Evolutionary conservation across 1,139 yeast genomes (phyloP), one percentile per base, ranked within the genome.

Genomic region (Kluyveromyces sp.): DNA sequence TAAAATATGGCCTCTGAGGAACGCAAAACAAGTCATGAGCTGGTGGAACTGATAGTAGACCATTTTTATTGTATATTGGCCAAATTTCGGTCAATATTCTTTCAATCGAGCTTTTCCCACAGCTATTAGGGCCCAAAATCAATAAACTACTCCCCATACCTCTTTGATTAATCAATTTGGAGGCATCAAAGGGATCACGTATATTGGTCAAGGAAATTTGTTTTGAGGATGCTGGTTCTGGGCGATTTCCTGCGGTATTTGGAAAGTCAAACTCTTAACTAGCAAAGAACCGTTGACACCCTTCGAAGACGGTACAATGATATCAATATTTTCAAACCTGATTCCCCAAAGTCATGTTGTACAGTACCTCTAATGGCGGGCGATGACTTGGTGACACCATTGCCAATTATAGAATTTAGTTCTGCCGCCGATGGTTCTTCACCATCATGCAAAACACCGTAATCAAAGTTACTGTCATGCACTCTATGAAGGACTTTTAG

Each of bases 31-130:
- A 74, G 54, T 86, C 90, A 42, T 76, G 77, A 48, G 81, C 83
- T 45, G 76, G 71, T 7, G 96, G 96, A 58, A 83, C 84, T 7
- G 95, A 85, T 41, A 90, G 70, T 49, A 89, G 73, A 0, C 97
- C 97, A 27, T 75, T 64, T 39, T 60, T 63, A 51, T 74, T 71
- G 65, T 86, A 90, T 33, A 87, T 75, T 25, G 97, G 97, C 97
- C 97, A 90, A 50, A 90, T 72, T 26, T 94, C 96, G 3, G 95
- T 92, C 52, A 89, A 72, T 3, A 90, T 77, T 52, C 97, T 73
- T 41, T 90, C 82, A 56, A 90, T 83, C 0, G 96, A 81, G 2
- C 95, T 83, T 63, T 90, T 90, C 48, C 97, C 97, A 55, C 85
- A 77, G 21, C 97, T 96, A 59, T 89, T 90, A 41, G 92, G 75